A percentile compares a stretch with the other conserved stretches of the same genome.
Evolutionary conservation across 371 early-diverging fungal genomes (phyloP).

Genomic region (Mortierella sp.): DNA sequence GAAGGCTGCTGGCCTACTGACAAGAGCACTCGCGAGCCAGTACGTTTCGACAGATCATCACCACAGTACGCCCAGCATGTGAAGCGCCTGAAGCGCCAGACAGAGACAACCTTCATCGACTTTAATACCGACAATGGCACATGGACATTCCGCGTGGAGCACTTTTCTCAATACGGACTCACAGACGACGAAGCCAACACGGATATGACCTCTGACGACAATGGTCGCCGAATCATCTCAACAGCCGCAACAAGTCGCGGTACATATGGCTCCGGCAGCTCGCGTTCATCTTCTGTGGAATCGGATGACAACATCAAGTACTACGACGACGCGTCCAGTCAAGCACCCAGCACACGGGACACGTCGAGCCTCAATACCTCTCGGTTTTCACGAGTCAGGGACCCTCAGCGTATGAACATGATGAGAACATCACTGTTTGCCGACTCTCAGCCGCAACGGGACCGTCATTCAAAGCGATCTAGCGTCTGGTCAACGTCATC

Average conservation of each 20-base stretch:
- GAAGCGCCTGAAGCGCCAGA: conserved; percentile 70
- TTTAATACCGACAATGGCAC: conserved; percentile 78
- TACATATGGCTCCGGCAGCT: neutral
- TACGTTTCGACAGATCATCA: conserved; percentile 76
- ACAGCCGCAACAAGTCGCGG: neutral
- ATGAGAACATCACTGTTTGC: conserved; percentile 34
- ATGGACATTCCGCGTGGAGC: conserved; percentile 91
- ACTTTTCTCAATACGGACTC: conserved; percentile 86
- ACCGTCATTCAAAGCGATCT: conserved; percentile 34
- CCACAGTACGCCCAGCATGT: conserved; percentile 74
- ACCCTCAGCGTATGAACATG: conserved; percentile 47
- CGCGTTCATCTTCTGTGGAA: neutral
- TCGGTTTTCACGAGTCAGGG: conserved; percentile 15
- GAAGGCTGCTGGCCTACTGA: conserved; percentile 85
- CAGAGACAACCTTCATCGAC: conserved; percentile 81
- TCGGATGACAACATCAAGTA: conserved; percentile 7
- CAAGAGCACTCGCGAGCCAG: conserved; percentile 75
- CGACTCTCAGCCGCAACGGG: conserved; percentile 8
- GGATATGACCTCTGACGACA: conserved; percentile 3
- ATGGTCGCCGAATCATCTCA: conserved; percentile 6
- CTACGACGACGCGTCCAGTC: neutral
- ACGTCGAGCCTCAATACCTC: neutral
- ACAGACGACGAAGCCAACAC: conserved; percentile 54
- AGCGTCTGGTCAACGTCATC: conserved; percentile 47
- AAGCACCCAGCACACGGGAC: neutral